A percentile compares a stretch with the other conserved stretches of the same genome.
phyloP scores from a whole-genome alignment of 2,329 filamentous ascomycete genomes.

The Aspergillus phoenicis region DNA sequence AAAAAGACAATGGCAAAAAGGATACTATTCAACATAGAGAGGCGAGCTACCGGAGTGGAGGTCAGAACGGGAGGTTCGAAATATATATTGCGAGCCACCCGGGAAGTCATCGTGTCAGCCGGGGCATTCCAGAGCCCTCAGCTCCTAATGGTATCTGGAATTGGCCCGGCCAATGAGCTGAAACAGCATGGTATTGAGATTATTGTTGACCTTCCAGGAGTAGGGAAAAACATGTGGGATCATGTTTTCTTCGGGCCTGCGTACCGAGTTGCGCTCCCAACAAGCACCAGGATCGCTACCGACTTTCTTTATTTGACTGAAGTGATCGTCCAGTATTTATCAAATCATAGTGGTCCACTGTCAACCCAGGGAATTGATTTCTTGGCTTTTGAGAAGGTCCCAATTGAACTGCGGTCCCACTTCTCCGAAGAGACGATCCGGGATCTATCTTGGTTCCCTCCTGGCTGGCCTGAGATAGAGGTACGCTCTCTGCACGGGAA shows the following conservation, averaged over 20 bases:
- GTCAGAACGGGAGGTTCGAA: constrained; percentile 44
- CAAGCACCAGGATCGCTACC: constrained; percentile 23
- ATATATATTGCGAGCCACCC: constrained; percentile 51
- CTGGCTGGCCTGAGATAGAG: constrained; percentile 45
- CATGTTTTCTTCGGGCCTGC: constrained; percentile 35
- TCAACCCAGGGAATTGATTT: constrained; percentile 34
- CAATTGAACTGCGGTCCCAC: constrained; percentile 19
- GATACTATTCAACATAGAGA: constrained; percentile 54
- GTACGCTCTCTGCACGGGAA: constrained; percentile 9
- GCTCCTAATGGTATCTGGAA: constrained; percentile 55
- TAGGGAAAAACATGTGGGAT: constrained; percentile 44
- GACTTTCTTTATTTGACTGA: constrained; percentile 19
- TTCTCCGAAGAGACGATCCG: constrained; percentile 23
- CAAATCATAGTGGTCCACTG: constrained; percentile 27
- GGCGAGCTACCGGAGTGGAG: constrained; percentile 50
- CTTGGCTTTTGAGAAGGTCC: constrained; percentile 39
- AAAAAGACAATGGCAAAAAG: constrained; percentile 48
- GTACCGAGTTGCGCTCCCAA: constrained; percentile 31
- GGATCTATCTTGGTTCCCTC: constrained; percentile 32
- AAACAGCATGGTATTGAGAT: constrained; percentile 29
- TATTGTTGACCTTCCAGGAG: constrained; percentile 34
- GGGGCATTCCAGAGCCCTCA: constrained; percentile 60
- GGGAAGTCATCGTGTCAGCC: constrained; percentile 54
- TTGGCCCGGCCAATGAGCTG: constrained; percentile 43
- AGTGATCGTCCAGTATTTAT: constrained; percentile 20